Percentiles rank a stretch among this genome's conserved stretches.
Conservation (phyloP, 495 filamentous ascomycete genomes). For the Trichoderma virens region DNA sequence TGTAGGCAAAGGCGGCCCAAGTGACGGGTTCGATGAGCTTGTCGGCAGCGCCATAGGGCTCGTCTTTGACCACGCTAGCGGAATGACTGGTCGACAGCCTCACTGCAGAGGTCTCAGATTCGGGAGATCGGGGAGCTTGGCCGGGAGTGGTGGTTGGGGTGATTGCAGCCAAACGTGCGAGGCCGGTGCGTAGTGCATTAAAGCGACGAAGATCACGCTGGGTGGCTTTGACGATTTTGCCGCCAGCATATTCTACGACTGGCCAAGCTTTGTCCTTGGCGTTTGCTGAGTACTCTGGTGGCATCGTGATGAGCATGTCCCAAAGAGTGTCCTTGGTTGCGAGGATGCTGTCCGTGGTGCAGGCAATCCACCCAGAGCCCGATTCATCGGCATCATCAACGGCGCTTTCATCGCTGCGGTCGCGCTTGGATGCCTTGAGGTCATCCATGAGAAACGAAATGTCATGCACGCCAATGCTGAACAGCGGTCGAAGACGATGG, state of each 20-base stretch:
- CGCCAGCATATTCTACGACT: conserved; percentile 55
- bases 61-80: conserved; percentile 22
- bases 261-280: conserved; percentile 65
- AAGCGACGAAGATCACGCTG: conserved; percentile 85
- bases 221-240: conserved; percentile 67
- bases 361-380: conserved; percentile 77
- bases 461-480: conserved; percentile 86
- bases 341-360: conserved; percentile 88
- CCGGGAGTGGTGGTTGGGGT: conserved; percentile 12
- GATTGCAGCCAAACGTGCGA: conserved; percentile 43
- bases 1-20: conserved; percentile 88
- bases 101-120: conserved; percentile 17
- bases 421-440: conserved; percentile 29
- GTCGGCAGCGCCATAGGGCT: conserved; percentile 37
- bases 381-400: conserved; percentile 34
- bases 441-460: conserved; percentile 66
- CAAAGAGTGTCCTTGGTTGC: conserved; percentile 77
- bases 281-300: conserved; percentile 44
- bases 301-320: conserved; percentile 78
- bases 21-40: conserved; percentile 65
- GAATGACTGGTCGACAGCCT: conserved; percentile 19
- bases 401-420: conserved; percentile 14
- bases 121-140: conserved; percentile 4
- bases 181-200: conserved; percentile 57
- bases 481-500: conserved; percentile 72